A percentile compares a stretch with the other conserved stretches of the same genome.
These are phyloP conservation scores for Rosa multiflora DNA, from an alignment of 306 rosid genomes.

Conservation along the genomic window DNA sequence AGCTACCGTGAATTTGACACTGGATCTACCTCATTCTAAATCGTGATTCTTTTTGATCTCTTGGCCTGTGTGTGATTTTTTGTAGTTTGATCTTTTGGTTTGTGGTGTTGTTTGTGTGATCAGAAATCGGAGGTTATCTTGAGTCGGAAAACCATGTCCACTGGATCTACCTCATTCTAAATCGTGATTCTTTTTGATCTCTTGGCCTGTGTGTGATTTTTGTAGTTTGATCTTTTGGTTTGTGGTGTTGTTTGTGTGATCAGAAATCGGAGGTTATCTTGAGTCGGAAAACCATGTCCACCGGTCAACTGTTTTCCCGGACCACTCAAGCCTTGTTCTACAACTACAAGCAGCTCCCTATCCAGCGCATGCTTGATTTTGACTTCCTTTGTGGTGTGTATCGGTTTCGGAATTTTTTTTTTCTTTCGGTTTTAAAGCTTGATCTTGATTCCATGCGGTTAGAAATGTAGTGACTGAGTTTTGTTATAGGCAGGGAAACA, in stretches of 20 bases:
- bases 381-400: slow-evolving; percentile 95
- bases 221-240: background rate
- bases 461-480: background rate
- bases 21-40: slow-evolving; percentile 17
- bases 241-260: slow-evolving; percentile 9
- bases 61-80: background rate
- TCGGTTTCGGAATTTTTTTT: background rate
- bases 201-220: background rate
- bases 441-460: background rate
- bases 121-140: slow-evolving; percentile 42
- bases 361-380: slow-evolving; percentile 99
- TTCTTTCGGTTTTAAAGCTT: background rate
- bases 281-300: slow-evolving; percentile 58
- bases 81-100: background rate
- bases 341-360: slow-evolving; percentile 97
- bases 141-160: slow-evolving; percentile 58
- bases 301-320: slow-evolving; percentile 92
- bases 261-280: slow-evolving; percentile 42
- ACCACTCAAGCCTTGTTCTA: slow-evolving; percentile 92
- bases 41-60: background rate
- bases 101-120: slow-evolving; percentile 9
- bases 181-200: background rate
- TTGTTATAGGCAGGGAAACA: slow-evolving; percentile 80
- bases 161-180: slow-evolving; percentile 30
- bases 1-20: background rate